Conservation (phyloP, 108 stramenopile genomes). For the Cyclotella sp. region DNA sequence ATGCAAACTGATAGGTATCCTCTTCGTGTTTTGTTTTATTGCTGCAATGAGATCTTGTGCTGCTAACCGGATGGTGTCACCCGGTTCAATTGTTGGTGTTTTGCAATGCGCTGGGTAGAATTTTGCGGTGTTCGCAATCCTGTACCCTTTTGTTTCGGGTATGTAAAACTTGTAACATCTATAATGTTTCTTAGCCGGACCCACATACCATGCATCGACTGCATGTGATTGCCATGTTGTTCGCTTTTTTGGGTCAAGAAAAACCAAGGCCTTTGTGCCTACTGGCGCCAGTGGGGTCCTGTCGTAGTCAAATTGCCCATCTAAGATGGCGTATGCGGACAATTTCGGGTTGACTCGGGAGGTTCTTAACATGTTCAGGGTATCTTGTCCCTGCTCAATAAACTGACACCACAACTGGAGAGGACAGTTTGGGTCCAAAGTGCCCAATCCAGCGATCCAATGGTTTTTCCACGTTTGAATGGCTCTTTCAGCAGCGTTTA, state of each 20-base stretch:
- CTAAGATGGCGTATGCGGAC: slow-evolving; percentile 17
- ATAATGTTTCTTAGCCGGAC: slow-evolving; percentile 38
- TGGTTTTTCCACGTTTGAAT: slow-evolving; percentile 29
- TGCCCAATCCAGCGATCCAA: slow-evolving; percentile 17
- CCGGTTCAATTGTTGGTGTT: background rate
- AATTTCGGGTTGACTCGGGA: slow-evolving; percentile 51
- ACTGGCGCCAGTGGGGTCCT: slow-evolving; percentile 11
- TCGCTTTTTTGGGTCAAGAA: slow-evolving; percentile 14
- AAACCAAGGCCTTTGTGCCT: slow-evolving; percentile 17
- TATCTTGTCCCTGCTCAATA: too few relatives aligned
- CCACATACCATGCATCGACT: slow-evolving; percentile 48
- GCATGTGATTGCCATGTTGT: slow-evolving; percentile 21
- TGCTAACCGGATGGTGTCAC: background rate
- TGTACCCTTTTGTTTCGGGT: background rate
- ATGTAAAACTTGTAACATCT: slow-evolving; percentile 14
- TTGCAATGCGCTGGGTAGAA: slow-evolving; percentile 24
- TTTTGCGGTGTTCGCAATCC: slow-evolving; percentile 19
- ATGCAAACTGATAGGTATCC: background rate
- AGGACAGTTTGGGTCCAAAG: slow-evolving; percentile 40
- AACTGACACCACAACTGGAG: too few relatives aligned
- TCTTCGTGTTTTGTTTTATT: background rate
- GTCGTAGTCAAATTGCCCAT: slow-evolving; percentile 24
- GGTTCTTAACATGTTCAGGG: slow-evolving; percentile 47
- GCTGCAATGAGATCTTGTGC: background rate
- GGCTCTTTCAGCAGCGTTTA: slow-evolving; percentile 30